Base-by-base conservation (phyloP, 441 rosid genomes). In the Geranium incanum region DNA sequence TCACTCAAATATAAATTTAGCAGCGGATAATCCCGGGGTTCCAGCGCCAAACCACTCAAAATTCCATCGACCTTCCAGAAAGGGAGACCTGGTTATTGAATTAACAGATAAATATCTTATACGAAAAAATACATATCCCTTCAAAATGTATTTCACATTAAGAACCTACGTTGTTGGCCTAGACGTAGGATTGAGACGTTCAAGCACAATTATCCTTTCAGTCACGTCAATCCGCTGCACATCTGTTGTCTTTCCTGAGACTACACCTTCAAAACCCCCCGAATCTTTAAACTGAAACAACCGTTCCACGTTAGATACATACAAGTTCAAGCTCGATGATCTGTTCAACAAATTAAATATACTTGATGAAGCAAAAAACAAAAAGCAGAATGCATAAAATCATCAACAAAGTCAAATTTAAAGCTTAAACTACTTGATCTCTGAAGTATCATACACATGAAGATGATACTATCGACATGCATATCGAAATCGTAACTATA, bases 31-130 rank as follows among this genome's bases (percentile, higher is more conserved):
- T 68, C 91, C 95, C 13, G 87, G 87, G 75, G 83, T 87, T 73
- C 96, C 91, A 50, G 87, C 80, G 0, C 93, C 97, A 80, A 93
- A 89, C 97, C 97, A 93, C 81, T 91, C 92, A 37, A 93, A 89
- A 72, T 83, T 88, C 98, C 98, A 93, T 21, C 83, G 84, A 33
- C 97, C 95, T 82, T 93, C 91, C 64, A 93, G 79, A 81, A 70
- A 88, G 28, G 97, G 97, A 39, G 97, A 91, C 89, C 98, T 93
- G 91, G 62, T 80, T 76, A 84, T 86, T 83, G 84, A 80, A 79
- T 18, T 81, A 82, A 79, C 86, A 78, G 68, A 78, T 80, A 78
- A 83, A 82, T 70, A 36, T 67, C 74, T 67, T 37, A 63, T 5
- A 48, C 67, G 15, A 75, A 63, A 74, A 39, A 3, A 67, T 50